Base-by-base conservation (phyloP, 768 basidiomycete genomes). In the Rhodocollybia butyracea region DNA sequence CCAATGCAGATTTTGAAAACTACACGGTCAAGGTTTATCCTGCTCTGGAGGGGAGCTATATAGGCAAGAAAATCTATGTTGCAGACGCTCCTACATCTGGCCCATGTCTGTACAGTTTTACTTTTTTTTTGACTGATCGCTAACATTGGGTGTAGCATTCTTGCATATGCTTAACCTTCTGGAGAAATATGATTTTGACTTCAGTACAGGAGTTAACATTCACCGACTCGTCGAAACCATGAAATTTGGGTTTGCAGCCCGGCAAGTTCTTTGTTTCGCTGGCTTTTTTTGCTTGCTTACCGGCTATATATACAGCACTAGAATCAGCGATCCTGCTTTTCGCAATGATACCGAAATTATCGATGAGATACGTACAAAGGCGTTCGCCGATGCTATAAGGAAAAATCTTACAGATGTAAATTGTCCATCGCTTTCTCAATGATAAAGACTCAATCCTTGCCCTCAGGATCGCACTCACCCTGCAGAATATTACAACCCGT, bases 101-200 rank as follows among this genome's bases (percentile, higher is more conserved):
- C 5, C 87, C 91, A 46, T 77, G 79, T 81, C 60, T 54, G 72
- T 66, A 22, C 4, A n/a, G n/a, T 34, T 29, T 53, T 36, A n/a
- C 24, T 22, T 46, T 26, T 21, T 24, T 26, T 4, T 10, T 11
- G 38, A 41, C 6, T 30, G 17, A 15, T 42, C 46, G 30, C 29
- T 41, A 54, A 22, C 13, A 34, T 57, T 41, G 51, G 41, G 52
- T 34, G 53, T 13, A 77, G 91, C 90, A n/a, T 73, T 98, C 39
- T 72, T 97, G 38, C 89, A 93, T 65, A 89, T 98, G 79, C 73
- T 98, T n/a, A 97, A 98, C 65, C 67, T 94, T 19, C 72, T 96
- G 43, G 94, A 97, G 65, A 76, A 79, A n/a, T 98, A 81, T 63
- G 69, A 81, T 31, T 60, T 77, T 17, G 71, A 73, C 24, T 83